Conservation (phyloP, 2,329 filamentous ascomycete species). For the Chaetothyriales sp. region DNA sequence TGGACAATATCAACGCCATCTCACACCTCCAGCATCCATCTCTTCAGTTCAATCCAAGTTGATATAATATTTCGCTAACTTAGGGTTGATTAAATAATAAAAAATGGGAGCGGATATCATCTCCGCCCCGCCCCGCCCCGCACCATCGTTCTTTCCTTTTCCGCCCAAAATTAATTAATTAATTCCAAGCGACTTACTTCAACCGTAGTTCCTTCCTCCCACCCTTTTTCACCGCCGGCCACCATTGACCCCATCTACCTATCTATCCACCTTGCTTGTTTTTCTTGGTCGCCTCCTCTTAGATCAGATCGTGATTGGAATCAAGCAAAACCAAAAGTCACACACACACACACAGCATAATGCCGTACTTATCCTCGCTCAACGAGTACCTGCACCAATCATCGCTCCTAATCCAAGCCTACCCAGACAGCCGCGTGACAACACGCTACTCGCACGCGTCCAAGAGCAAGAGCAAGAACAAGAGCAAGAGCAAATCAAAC, state of each 20-base stretch:
- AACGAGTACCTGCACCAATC: slow-evolving; percentile 90
- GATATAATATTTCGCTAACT: no score
- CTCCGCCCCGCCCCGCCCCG: background rate
- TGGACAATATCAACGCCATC: background rate
- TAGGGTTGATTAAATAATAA: background rate
- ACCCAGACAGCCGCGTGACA: slow-evolving; percentile 71
- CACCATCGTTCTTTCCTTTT: background rate
- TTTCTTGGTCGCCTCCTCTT: no score
- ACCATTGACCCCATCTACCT: no score
- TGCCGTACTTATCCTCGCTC: slow-evolving; percentile 69
- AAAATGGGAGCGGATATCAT: background rate
- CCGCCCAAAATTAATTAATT: background rate
- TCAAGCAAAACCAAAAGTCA: no score
- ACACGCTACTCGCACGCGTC: slow-evolving; percentile 57
- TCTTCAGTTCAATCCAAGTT: no score
- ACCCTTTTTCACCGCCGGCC: no score
- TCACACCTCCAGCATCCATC: no score
- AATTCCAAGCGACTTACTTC: background rate
- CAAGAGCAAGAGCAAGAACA: slow-evolving; percentile 20
- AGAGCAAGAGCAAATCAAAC: slow-evolving; percentile 12
- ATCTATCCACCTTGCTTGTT: no score
- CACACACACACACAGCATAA: slow-evolving; percentile 22
- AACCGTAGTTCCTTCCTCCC: background rate
- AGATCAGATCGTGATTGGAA: no score
- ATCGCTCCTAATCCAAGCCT: slow-evolving; percentile 66